Base-by-base conservation (phyloP, 2,329 filamentous ascomycete genomes). In the Stagonosporopsis chrysanthemi region DNA sequence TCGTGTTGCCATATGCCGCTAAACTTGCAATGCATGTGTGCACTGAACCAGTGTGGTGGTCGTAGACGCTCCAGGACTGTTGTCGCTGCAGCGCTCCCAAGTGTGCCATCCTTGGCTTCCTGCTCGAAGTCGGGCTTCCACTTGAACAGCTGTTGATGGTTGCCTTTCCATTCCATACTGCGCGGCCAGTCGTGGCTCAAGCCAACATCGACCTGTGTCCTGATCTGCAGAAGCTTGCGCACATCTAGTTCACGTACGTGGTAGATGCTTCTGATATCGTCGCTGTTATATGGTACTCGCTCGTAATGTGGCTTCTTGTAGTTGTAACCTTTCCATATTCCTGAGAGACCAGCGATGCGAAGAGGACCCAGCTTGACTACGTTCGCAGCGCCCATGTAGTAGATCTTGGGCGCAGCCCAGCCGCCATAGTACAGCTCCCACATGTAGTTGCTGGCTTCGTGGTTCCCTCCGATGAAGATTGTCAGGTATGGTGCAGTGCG, bases 151-250 rank as follows among this genome's bases (percentile, higher is more conserved):
- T 80, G 79, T 44, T 83, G 78, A 43, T 83, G 79, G 71, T 98
- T 83, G 5, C 95, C 95, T 62, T 87, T 84, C 72, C 86, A 87
- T 77, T 97, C 95, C 51, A 98, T 86, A 0, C 84, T 88, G 46
- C 88, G 86, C 0, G 95, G 95, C 95, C 95, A 99, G 78, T 99
- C 95, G 72, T 99, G 95, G 66, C 93, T 97, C 50, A 99, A 78
- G 2, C 93, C 92, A 41, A 99, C 81, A 65, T 99, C 95, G 35
- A 98, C 88, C 70, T 96, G 94, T 17, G 90, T 91, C n/a, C 87
- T 85, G 29, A 98, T 71, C 69, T 93, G 88, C 36, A 97, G 81
- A 31, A 99, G 79, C 77, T 97, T 98, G 68, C 94, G 88, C n/a
- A 91, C 86, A 73, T 99, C 95, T 12, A 96, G 77, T 76, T 97